These are phyloP conservation scores for Saturnispora halmiae DNA, from an alignment of 805 yeast genomes.

Conservation along the genomic window DNA sequence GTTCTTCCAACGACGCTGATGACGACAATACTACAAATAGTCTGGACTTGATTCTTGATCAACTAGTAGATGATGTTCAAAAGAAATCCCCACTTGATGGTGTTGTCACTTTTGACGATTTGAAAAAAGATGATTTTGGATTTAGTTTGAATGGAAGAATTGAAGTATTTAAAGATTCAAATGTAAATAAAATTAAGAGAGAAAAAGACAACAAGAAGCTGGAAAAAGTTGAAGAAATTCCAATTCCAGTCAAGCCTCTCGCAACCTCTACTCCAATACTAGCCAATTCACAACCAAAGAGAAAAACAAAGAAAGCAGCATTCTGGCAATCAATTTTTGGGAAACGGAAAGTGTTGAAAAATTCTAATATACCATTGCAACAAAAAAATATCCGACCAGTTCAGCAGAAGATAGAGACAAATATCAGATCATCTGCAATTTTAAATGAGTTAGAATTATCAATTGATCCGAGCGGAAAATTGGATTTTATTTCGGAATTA, in stretches of 20 bases:
- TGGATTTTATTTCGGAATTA: neutral
- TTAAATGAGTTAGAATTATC: neutral
- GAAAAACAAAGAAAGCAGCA: too few relatives aligned
- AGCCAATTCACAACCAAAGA: too few relatives aligned
- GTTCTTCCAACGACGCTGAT: neutral
- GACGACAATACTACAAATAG: slow-evolving; percentile 1
- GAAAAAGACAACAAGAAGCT: slow-evolving; percentile 31
- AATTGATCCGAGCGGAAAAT: slow-evolving; percentile 11
- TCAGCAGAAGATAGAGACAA: neutral
- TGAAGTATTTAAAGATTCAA: slow-evolving; percentile 40
- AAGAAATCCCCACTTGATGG: slow-evolving; percentile 27
- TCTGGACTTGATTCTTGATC: slow-evolving; percentile 22
- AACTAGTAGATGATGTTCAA: slow-evolving; percentile 24
- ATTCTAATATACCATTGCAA: too few relatives aligned
- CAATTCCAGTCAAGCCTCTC: too few relatives aligned
- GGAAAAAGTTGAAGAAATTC: neutral
- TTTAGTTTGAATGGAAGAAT: slow-evolving; percentile 43
- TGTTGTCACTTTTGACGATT: slow-evolving; percentile 19
- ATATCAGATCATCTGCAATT: neutral
- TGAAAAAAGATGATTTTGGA: slow-evolving; percentile 27
- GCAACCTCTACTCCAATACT: too few relatives aligned
- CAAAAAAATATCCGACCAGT: too few relatives aligned
- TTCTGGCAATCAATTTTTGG: neutral
- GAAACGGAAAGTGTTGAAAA: neutral
- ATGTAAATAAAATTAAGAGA: slow-evolving; percentile 42